Conservation (phyloP, 768 basidiomycete genomes). For the Russula sp. region DNA sequence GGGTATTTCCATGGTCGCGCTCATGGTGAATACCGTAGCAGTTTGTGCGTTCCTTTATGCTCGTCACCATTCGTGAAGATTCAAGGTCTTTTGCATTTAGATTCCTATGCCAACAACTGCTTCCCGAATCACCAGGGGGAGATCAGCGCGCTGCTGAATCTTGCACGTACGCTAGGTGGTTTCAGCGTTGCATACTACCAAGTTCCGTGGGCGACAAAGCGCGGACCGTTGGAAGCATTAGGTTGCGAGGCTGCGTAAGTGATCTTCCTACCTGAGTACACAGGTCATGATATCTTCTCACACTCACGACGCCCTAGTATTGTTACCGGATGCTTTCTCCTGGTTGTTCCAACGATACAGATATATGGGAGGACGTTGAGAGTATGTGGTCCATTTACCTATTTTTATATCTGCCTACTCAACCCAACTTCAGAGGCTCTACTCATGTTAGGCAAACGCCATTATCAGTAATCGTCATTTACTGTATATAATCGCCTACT, state of each 20-base stretch:
- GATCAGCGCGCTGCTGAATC: constrained; percentile 58
- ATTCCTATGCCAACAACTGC: constrained; percentile 50
- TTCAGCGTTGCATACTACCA: constrained; percentile 68
- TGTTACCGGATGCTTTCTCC: constrained; percentile 49
- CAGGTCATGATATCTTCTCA: neutral
- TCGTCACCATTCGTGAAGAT: constrained; percentile 15
- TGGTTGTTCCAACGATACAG: constrained; percentile 53
- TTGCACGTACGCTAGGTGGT: constrained; percentile 54
- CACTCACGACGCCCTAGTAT: constrained; percentile 37
- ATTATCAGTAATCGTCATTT: neutral
- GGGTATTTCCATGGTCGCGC: constrained; percentile 56
- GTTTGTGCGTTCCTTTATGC: constrained; percentile 45
- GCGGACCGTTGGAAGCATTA: constrained; percentile 60
- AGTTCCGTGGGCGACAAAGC: constrained; percentile 58
- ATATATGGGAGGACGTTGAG: constrained; percentile 46
- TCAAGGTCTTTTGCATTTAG: constrained; percentile 34
- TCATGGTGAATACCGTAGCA: constrained; percentile 62
- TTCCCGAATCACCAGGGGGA: constrained; percentile 56
- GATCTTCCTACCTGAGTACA: constrained; percentile 1
- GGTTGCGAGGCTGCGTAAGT: constrained; percentile 61
- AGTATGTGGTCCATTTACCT: constrained; percentile 37
- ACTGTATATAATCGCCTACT: neutral
- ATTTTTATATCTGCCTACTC: neutral
- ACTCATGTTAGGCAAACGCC: constrained; percentile 7
- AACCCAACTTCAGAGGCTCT: constrained; percentile 14